Evolutionary conservation across 2,329 filamentous ascomycete genomes (phyloP).

Genomic region (Didymella pomorum): DNA sequence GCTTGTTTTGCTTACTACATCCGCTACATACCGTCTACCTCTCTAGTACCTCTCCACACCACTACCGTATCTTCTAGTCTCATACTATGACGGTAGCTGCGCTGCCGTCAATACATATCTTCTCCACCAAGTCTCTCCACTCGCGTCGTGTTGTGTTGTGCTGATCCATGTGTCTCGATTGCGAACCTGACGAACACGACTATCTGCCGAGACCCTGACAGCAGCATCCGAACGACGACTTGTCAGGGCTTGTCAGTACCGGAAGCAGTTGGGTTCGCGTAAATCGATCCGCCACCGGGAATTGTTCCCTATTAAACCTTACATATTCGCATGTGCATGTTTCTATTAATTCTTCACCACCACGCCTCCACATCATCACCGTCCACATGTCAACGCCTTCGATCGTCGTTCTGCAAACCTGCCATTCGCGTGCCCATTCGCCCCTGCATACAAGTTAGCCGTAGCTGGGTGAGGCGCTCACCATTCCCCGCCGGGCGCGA

Average conservation of each 20-base stretch:
- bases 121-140: background rate
- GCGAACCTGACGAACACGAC: slow-evolving; percentile 1
- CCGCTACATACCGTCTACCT: slow-evolving; percentile 7
- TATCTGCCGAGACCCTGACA: slow-evolving; percentile 1
- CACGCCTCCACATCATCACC: background rate
- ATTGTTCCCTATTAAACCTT: background rate
- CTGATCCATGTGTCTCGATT: slow-evolving; percentile 2
- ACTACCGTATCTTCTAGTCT: slow-evolving; percentile 17
- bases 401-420: background rate
- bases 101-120: slow-evolving; percentile 22
- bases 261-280: slow-evolving; percentile 2
- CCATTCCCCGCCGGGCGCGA: background rate
- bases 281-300: slow-evolving; percentile 6
- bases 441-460: slow-evolving; percentile 4
- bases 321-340: background rate
- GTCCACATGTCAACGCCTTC: background rate
- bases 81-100: slow-evolving; percentile 21
- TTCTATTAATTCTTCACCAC: background rate
- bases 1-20: slow-evolving; percentile 11
- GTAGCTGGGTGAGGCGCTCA: background rate
- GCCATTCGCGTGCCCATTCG: background rate
- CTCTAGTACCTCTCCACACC: slow-evolving; percentile 4
- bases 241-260: slow-evolving; percentile 7
- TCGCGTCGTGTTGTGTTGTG: background rate
- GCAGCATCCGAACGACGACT: background rate